Conservation (phyloP, 1,139 yeast genomes). For the Wickerhamomyces sp. region DNA sequence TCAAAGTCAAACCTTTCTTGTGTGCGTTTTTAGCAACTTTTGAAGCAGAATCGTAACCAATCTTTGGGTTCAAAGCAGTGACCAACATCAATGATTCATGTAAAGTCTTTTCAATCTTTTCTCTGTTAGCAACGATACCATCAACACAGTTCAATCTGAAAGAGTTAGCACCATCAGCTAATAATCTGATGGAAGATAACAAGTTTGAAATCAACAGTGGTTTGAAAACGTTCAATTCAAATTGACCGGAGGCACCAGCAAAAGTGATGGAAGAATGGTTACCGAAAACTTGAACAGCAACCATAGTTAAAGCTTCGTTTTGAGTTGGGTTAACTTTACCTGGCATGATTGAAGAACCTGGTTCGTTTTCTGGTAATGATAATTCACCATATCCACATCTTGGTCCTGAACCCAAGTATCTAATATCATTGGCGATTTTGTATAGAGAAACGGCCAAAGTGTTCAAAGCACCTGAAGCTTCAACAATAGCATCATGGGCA, state of each 20-base stretch:
- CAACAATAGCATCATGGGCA: conserved; percentile 97
- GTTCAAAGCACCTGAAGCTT: conserved; percentile 95
- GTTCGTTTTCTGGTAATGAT: conserved; percentile 94
- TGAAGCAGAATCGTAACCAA: conserved; percentile 95
- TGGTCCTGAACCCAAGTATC: conserved; percentile 98
- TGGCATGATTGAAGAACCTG: conserved; percentile 99
- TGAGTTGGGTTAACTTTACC: conserved; percentile 99
- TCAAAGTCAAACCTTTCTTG: conserved; percentile 93
- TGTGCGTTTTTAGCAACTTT: conserved; percentile 98
- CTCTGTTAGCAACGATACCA: conserved; percentile 85
- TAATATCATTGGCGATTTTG: conserved; percentile 96
- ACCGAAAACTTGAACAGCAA: conserved; percentile 95
- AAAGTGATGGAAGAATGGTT: conserved; percentile 92
- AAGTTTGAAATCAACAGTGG: conserved; percentile 92
- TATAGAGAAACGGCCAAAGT: conserved; percentile 88
- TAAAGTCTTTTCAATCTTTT: conserved; percentile 79
- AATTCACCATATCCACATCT: conserved; percentile 99
- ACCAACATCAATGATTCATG: conserved; percentile 97
- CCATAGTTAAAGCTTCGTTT: conserved; percentile 98
- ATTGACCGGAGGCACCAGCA: conserved; percentile 98
- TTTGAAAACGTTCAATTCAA: conserved; percentile 96
- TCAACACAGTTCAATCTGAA: conserved; percentile 94
- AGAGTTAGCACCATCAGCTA: conserved; percentile 85
- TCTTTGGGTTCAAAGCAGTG: conserved; percentile 97
- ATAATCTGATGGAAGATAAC: conserved; percentile 77